Evolutionary conservation across 805 yeast species (phyloP).

Genomic region (Dipodascus albidus): DNA sequence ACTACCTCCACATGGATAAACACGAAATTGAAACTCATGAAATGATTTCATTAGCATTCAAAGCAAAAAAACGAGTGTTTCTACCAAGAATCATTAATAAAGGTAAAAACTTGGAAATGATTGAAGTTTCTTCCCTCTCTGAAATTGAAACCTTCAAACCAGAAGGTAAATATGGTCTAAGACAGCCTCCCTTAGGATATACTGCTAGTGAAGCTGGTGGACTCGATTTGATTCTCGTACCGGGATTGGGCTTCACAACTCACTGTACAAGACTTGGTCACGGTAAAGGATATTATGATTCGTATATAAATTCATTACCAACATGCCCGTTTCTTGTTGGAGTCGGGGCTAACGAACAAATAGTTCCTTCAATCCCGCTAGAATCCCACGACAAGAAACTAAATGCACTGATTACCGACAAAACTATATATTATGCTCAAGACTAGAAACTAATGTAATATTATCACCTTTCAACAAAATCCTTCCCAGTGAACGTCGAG

Average conservation of each 20-base stretch:
- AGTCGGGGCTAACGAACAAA: conserved; percentile 52
- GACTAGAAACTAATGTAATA: conserved; percentile 55
- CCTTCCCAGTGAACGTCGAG: conserved; percentile 35
- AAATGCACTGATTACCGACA: conserved; percentile 42
- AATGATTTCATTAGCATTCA: conserved; percentile 43
- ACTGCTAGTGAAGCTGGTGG: conserved; percentile 25
- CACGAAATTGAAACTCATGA: conserved; percentile 55
- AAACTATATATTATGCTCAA: conserved; percentile 10
- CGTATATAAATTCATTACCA: conserved; percentile 37
- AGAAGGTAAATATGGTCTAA: conserved; percentile 51
- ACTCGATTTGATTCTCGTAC: conserved; percentile 66
- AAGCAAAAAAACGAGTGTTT: conserved; percentile 31
- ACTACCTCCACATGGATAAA: conserved; percentile 67
- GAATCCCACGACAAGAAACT: conserved; percentile 56
- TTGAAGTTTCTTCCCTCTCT: conserved; percentile 32
- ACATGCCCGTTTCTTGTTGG: conserved; percentile 35
- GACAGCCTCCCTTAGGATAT: conserved; percentile 47
- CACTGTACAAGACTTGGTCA: conserved; percentile 61
- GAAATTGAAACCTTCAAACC: conserved; percentile 43
- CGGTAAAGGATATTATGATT: conserved; percentile 91
- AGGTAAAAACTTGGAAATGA: conserved; percentile 41
- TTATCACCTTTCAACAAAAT: conserved; percentile 89
- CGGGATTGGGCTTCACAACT: conserved; percentile 71
- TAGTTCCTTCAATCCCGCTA: conserved; percentile 39
- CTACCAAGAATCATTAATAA: conserved; percentile 31